phyloP scores from a whole-genome alignment of 2,329 filamentous ascomycete genomes.

The Pseudogymnoascus sp. region DNA sequence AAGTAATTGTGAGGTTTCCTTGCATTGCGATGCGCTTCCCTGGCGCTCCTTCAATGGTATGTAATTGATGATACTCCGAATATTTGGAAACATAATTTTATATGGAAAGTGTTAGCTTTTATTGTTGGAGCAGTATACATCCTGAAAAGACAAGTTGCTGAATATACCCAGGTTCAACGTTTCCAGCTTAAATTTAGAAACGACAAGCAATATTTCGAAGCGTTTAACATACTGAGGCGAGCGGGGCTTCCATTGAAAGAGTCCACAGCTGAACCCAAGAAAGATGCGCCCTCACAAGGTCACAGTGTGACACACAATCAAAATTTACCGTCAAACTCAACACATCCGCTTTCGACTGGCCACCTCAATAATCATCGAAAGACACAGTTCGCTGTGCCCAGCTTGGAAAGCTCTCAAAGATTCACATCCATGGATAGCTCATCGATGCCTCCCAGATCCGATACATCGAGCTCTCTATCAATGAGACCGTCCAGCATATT shows the following conservation, averaged over 20 bases:
- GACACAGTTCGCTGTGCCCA: background rate
- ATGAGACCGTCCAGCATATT: background rate
- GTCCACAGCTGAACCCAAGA: constrained; percentile 10
- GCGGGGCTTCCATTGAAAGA: constrained; percentile 30
- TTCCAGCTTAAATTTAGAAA: constrained; percentile 38
- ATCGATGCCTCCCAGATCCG: background rate
- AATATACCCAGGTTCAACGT: constrained; percentile 32
- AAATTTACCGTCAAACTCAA: background rate
- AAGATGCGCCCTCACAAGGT: background rate
- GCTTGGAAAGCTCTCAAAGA: background rate
- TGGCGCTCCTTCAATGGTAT: constrained; percentile 22
- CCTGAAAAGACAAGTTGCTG: background rate
- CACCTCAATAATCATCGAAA: background rate
- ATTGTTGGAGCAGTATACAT: background rate
- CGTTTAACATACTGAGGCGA: constrained; percentile 24
- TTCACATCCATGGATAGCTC: background rate
- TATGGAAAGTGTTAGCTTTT: background rate
- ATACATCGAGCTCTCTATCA: background rate
- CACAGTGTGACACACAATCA: background rate
- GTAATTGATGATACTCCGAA: constrained; percentile 13
- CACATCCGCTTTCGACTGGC: background rate
- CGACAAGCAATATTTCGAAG: constrained; percentile 29
- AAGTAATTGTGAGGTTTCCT: constrained; percentile 27
- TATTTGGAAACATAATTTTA: constrained; percentile 13
- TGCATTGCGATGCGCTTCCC: constrained; percentile 32